Evolutionary conservation across 495 filamentous ascomycete genomes (phyloP).

Genomic region (Filosporella fistucella): DNA sequence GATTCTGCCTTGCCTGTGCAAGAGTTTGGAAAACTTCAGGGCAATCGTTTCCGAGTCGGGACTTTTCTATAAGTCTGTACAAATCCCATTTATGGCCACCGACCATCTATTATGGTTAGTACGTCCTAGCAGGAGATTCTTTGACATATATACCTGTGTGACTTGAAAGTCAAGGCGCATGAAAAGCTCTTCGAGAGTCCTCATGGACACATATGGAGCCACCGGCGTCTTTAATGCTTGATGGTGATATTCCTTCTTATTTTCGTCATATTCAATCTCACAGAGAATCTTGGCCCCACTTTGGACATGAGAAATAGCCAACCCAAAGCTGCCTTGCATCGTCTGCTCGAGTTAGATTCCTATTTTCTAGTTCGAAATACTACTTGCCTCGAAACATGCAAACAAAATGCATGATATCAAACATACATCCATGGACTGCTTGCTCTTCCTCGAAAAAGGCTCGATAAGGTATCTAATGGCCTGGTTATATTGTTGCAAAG

Average conservation of each 20-base stretch:
- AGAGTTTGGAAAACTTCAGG: background rate
- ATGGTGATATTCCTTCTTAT: slow-evolving; percentile 2
- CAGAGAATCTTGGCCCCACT: slow-evolving; percentile 35
- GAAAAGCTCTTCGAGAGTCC: slow-evolving; percentile 6
- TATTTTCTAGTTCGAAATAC: background rate
- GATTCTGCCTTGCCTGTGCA: slow-evolving; percentile 10
- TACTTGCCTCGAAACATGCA: slow-evolving; percentile 25
- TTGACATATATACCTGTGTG: slow-evolving; percentile 7
- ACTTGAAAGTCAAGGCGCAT: slow-evolving; percentile 12
- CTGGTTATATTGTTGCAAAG: slow-evolving; percentile 13
- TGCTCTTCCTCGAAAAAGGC: slow-evolving; percentile 3
- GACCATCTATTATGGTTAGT: slow-evolving; percentile 9
- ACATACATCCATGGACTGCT: slow-evolving; percentile 10
- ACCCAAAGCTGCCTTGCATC: slow-evolving; percentile 38
- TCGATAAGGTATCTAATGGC: slow-evolving; percentile 14
- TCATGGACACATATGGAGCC: slow-evolving; percentile 9
- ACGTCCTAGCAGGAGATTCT: no score
- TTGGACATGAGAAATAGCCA: slow-evolving; percentile 41
- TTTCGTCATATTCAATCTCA: slow-evolving; percentile 12
- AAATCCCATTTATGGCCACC: slow-evolving; percentile 2
- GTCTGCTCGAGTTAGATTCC: background rate
- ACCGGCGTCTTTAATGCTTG: background rate
- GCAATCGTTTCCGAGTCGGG: background rate
- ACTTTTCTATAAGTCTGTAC: background rate
- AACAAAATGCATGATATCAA: slow-evolving; percentile 17